A percentile compares a stretch with the other conserved stretches of the same genome.
These are phyloP conservation scores for Neolentinus lepideus DNA, from an alignment of 1,284 basidiomycete species.

Conservation along the genomic window DNA sequence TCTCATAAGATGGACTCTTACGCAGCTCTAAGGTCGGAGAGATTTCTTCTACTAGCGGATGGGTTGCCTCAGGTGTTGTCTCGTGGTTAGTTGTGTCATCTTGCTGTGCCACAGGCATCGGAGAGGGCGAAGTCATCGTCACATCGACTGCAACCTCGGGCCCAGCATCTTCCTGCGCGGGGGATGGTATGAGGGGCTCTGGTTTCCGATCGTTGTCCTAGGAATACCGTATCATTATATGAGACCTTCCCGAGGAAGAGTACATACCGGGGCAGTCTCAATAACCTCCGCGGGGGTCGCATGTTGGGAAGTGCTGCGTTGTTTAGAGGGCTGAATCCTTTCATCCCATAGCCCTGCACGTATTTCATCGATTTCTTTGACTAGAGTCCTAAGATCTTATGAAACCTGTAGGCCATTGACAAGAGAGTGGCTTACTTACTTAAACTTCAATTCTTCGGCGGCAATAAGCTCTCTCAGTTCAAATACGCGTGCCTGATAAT, in stretches of 20 bases:
- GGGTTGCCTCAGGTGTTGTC: too few relatives aligned
- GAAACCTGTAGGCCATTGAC: neutral
- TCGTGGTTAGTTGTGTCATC: too few relatives aligned
- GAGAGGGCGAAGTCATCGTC: neutral
- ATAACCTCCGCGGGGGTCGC: too few relatives aligned
- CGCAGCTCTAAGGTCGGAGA: too few relatives aligned
- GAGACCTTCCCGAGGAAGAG: too few relatives aligned
- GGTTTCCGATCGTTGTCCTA: neutral
- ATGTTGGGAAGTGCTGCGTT: too few relatives aligned
- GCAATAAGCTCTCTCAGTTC: constrained; percentile 67
- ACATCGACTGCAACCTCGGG: neutral
- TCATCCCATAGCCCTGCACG: constrained; percentile 63
- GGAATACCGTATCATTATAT: neutral
- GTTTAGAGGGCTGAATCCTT: constrained; percentile 24
- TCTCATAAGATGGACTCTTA: too few relatives aligned
- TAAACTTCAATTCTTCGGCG: constrained; percentile 72
- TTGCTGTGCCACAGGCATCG: neutral
- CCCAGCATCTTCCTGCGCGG: neutral
- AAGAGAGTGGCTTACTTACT: constrained; percentile 33
- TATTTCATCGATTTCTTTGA: constrained; percentile 70
- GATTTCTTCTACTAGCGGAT: too few relatives aligned
- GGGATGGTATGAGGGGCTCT: neutral
- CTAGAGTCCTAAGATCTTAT: constrained; percentile 34
- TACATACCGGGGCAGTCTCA: too few relatives aligned
- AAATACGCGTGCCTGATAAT: constrained; percentile 60